phyloP scores from a whole-genome alignment of 2,329 filamentous ascomycete genomes.

The Alternaria sp. region DNA sequence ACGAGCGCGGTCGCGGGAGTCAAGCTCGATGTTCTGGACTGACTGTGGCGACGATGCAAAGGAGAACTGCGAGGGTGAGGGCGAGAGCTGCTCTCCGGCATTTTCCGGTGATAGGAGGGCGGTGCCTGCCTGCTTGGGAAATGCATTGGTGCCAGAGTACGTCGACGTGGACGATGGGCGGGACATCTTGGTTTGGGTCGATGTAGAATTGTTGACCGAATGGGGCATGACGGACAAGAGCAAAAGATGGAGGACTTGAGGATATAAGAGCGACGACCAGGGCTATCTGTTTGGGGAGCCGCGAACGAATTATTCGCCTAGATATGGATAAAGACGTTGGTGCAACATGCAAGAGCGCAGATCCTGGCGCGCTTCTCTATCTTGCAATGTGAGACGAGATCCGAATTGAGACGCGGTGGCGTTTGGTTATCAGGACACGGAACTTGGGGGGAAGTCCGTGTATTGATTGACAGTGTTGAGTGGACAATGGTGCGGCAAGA shows the following conservation, averaged over 20 bases:
- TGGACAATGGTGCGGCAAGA: conserved; percentile 9
- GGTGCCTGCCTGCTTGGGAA: conserved; percentile 47
- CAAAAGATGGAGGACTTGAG: conserved; percentile 16
- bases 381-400: conserved; percentile 21
- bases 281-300: conserved; percentile 35
- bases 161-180: conserved; percentile 49
- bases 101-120: conserved; percentile 41
- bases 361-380: conserved; percentile 21
- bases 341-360: conserved; percentile 31
- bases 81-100: conserved; percentile 41
- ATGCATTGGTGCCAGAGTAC: conserved; percentile 42
- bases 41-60: conserved; percentile 48
- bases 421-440: conserved; percentile 17
- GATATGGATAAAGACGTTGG: conserved; percentile 39
- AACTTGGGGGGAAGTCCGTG: conserved; percentile 9
- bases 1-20: conserved; percentile 23
- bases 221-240: conserved; percentile 43
- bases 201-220: conserved; percentile 44
- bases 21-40: conserved; percentile 32
- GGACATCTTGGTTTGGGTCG: conserved; percentile 47
- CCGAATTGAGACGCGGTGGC: conserved; percentile 13
- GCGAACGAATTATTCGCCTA: conserved; percentile 36
- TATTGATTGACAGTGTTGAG: conserved; percentile 4
- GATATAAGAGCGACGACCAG: conserved; percentile 21
- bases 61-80: conserved; percentile 50